Evolutionary conservation across 2,329 filamentous ascomycete genomes (phyloP).

Genomic region (Ophiostoma sp.): DNA sequence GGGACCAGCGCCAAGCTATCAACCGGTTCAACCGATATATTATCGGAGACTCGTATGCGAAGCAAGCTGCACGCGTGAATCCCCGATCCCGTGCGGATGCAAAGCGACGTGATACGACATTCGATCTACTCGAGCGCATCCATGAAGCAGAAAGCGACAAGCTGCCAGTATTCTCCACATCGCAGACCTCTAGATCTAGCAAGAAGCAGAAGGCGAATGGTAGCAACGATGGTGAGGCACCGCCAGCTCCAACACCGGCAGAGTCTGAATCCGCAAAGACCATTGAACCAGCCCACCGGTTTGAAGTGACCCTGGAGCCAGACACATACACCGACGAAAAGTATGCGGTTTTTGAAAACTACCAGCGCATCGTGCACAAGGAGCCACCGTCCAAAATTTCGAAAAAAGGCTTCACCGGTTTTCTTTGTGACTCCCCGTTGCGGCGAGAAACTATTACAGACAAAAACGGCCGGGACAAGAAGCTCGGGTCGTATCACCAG

Average conservation of each 20-base stretch:
- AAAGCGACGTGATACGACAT: conserved; percentile 64
- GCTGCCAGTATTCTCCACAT: conserved; percentile 39
- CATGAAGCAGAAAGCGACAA: conserved; percentile 65
- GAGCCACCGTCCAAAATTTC: conserved; percentile 63
- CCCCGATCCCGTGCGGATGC: conserved; percentile 67
- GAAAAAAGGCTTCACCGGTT: conserved; percentile 64
- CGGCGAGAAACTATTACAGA: conserved; percentile 45
- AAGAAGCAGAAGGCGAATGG: not conserved
- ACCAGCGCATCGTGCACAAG: conserved; percentile 71
- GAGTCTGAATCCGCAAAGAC: not conserved
- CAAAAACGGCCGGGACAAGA: conserved; percentile 52
- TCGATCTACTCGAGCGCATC: conserved; percentile 65
- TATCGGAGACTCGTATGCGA: conserved; percentile 66
- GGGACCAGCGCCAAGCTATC: conserved; percentile 72
- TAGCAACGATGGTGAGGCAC: not conserved
- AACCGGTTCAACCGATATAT: conserved; percentile 73
- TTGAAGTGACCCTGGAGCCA: conserved; percentile 69
- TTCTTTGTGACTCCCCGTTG: conserved; percentile 72
- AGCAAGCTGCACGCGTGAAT: conserved; percentile 62
- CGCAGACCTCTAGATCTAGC: not conserved
- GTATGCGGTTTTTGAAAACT: conserved; percentile 69
- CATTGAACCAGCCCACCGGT: conserved; percentile 62
- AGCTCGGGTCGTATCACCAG: conserved; percentile 75
- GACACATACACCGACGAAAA: conserved; percentile 76
- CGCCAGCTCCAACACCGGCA: not conserved